Evolutionary conservation across 768 basidiomycete species (phyloP), one percentile per base, ranked within the genome.

Genomic region (Calocybe cyanea): DNA sequence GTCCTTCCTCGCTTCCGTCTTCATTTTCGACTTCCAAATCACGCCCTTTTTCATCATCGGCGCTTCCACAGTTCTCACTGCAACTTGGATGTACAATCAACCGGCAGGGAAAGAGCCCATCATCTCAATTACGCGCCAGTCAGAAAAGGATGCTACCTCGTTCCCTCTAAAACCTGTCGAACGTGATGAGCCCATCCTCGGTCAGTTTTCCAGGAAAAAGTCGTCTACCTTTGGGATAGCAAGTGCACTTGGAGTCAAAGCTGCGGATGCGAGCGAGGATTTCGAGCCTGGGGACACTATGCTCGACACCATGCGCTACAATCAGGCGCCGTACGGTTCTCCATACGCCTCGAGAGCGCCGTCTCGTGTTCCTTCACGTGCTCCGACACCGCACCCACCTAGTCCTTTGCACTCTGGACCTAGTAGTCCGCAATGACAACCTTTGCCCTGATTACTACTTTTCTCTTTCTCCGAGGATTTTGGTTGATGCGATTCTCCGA

Each of bases 31-130:
- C 59, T 96, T 95, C 64, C 70, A 73, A 28, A 88, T 98, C 60
- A 95, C 95, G 2, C 75, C 81, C 9, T 79, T 84, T 1, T 98
- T 99, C 66, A 59, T 96, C 52, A 72, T 94, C 24, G 95, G 95
- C 11, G 81, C 91, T 1, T 72, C 81, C 1, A 86, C 89, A 21
- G 96, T 98, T 15, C 76, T 98, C 19, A 74, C 74, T 17, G 86
- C 93, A 11, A 99, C 95, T 4, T 93, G 87, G 78, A 82, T 95
- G 76, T 99, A 98, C 75, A 98, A 97, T 66, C 84, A 86, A 55
- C 85, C 85, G 1, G 53, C 71, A 18, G 59, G 58, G 3, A 61
- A 61, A 48, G 64, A 58, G 32, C 63, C 62, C 10, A 36, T 59
- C 57, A 58, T 62, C 46, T 54, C 55, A 11, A 46, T 65, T 36